Evolutionary conservation across 176 grass and related monocot genomes (phyloP).

Genomic region (Ananas comosus): DNA sequence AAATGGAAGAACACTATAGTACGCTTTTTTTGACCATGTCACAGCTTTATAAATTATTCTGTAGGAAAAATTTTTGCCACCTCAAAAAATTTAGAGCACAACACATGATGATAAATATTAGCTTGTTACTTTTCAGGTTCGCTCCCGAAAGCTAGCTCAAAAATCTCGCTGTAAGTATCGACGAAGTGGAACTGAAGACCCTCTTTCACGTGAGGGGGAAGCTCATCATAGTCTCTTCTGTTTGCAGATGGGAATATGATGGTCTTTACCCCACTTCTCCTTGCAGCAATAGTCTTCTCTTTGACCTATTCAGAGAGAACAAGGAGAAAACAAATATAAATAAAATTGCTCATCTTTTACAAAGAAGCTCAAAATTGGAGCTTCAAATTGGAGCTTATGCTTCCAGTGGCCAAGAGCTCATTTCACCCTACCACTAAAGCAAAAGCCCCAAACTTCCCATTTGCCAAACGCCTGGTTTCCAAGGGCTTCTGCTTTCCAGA

Average conservation of each 20-base stretch:
- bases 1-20: too few relatives aligned
- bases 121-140: slow-evolving; percentile 25
- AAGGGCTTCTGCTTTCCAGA: too few relatives aligned
- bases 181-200: slow-evolving; percentile 89
- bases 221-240: slow-evolving; percentile 86
- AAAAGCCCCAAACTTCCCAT: background rate
- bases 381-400: background rate
- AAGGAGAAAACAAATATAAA: background rate
- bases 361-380: too few relatives aligned
- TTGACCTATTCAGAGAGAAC: slow-evolving; percentile 56
- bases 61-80: too few relatives aligned
- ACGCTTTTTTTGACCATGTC: too few relatives aligned
- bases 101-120: background rate
- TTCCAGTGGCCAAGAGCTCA: background rate
- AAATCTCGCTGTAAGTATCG: slow-evolving; percentile 65
- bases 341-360: background rate
- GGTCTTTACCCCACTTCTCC: slow-evolving; percentile 67
- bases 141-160: slow-evolving; percentile 50
- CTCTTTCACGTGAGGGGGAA: slow-evolving; percentile 84
- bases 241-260: slow-evolving; percentile 89
- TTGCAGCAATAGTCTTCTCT: slow-evolving; percentile 92
- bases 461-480: too few relatives aligned
- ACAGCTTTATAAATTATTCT: too few relatives aligned
- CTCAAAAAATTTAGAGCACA: too few relatives aligned
- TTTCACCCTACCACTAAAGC: background rate